phyloP scores from a whole-genome alignment of 1,139 yeast genomes.

The Hyphopichia fennica region DNA sequence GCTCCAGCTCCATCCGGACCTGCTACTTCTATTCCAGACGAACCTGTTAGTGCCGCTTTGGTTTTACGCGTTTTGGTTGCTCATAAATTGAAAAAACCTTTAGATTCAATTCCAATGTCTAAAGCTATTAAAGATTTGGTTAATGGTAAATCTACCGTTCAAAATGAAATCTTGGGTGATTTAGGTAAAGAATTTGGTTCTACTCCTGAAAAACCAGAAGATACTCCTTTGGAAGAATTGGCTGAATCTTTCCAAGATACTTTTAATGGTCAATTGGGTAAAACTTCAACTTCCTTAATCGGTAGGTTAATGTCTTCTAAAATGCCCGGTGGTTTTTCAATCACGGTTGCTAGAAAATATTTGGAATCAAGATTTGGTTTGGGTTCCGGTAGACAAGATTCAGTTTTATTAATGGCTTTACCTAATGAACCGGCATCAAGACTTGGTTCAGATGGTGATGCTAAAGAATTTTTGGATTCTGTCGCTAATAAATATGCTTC shows the following conservation, averaged over 20 bases:
- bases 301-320: slow-evolving; percentile 92
- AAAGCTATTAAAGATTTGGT: slow-evolving; percentile 96
- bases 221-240: slow-evolving; percentile 90
- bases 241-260: slow-evolving; percentile 94
- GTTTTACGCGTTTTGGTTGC: slow-evolving; percentile 89
- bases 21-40: slow-evolving; percentile 81
- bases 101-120: slow-evolving; percentile 81
- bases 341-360: slow-evolving; percentile 87
- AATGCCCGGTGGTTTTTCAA: slow-evolving; percentile 99
- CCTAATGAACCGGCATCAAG: slow-evolving; percentile 90
- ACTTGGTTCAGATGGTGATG: slow-evolving; percentile 82
- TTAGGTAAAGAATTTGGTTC: slow-evolving; percentile 96
- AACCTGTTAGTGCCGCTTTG: slow-evolving; percentile 82
- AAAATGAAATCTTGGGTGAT: slow-evolving; percentile 97
- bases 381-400: slow-evolving; percentile 91
- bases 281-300: slow-evolving; percentile 84
- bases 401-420: slow-evolving; percentile 77
- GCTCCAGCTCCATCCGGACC: slow-evolving; percentile 69
- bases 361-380: slow-evolving; percentile 89
- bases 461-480: slow-evolving; percentile 83
- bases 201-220: slow-evolving; percentile 98
- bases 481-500: slow-evolving; percentile 85
- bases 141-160: slow-evolving; percentile 97
- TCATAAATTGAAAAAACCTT: slow-evolving; percentile 87
- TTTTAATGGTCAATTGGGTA: slow-evolving; percentile 86